Conservation (phyloP, 1,284 basidiomycete genomes). For the Ceratorhiza oryzae-sativae region DNA sequence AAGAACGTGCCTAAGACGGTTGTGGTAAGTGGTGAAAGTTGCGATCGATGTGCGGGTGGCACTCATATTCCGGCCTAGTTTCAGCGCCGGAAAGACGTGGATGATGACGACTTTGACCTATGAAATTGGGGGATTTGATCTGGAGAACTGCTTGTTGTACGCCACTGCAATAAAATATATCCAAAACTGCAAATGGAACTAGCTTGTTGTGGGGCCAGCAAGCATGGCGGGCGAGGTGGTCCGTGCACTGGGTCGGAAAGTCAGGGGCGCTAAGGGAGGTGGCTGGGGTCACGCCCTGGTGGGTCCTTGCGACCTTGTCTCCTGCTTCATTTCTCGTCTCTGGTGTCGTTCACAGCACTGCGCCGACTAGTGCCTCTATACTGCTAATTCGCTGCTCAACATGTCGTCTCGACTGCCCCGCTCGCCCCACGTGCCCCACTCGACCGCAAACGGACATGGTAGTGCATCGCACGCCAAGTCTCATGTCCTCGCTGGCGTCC, state of each 20-base stretch:
- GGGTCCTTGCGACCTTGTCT: constrained; percentile 14
- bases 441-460: constrained; percentile 28
- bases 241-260: constrained; percentile 8
- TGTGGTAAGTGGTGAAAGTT: constrained; percentile 59
- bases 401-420: constrained; percentile 37
- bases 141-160: neutral
- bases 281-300: neutral
- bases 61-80: constrained; percentile 59
- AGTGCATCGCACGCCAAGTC: constrained; percentile 61
- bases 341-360: constrained; percentile 14
- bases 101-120: constrained; percentile 71
- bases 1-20: constrained; percentile 63
- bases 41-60: constrained; percentile 10
- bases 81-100: constrained; percentile 68
- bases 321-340: constrained; percentile 22
- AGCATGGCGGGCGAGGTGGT: constrained; percentile 7
- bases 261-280: neutral
- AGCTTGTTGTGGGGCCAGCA: neutral
- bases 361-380: constrained; percentile 3
- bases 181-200: neutral
- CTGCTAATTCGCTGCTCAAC: neutral
- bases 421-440: constrained; percentile 41
- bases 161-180: neutral
- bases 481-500: constrained; percentile 84
- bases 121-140: constrained; percentile 47